Evolutionary conservation across 2,329 filamentous ascomycete genomes (phyloP).

Genomic region (Neoscytalidium dimidiatum): DNA sequence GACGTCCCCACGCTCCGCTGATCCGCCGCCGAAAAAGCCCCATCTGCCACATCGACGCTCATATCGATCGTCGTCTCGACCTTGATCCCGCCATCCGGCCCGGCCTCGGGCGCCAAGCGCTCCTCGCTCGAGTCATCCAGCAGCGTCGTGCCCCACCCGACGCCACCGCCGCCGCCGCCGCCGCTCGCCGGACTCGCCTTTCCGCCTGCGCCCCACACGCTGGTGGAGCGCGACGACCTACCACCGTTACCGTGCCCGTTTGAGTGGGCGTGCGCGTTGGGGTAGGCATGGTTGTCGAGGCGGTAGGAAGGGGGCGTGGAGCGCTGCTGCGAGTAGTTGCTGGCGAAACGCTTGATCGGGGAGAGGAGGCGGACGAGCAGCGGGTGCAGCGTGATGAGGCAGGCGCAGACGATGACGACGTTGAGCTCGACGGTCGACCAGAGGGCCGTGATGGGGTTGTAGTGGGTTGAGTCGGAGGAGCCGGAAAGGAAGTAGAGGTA

Average conservation of each 20-base stretch:
- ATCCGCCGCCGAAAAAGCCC: neutral
- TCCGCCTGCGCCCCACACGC: neutral
- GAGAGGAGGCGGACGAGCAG: conserved; percentile 24
- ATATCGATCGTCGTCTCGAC: neutral
- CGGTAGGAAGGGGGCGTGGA: too few relatives aligned
- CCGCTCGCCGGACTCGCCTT: neutral
- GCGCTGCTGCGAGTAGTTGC: neutral
- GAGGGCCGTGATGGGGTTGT: conserved; percentile 31
- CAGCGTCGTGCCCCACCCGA: neutral
- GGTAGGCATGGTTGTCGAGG: neutral
- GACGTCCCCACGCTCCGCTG: too few relatives aligned
- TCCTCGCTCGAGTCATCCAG: neutral
- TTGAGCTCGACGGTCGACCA: conserved; percentile 34
- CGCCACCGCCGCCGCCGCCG: neutral
- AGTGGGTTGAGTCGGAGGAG: conserved; percentile 29
- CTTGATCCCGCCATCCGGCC: neutral
- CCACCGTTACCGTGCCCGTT: too few relatives aligned
- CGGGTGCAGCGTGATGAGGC: conserved; percentile 32
- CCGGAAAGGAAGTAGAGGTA: conserved; percentile 28
- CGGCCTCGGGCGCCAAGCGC: neutral
- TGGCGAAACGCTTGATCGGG: neutral
- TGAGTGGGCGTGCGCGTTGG: neutral
- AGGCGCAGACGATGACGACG: conserved; percentile 34
- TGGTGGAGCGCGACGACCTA: too few relatives aligned
- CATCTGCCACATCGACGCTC: neutral